Evolutionary conservation across 257 asterid species (phyloP).

Genomic region (Solanum peruvianum): DNA sequence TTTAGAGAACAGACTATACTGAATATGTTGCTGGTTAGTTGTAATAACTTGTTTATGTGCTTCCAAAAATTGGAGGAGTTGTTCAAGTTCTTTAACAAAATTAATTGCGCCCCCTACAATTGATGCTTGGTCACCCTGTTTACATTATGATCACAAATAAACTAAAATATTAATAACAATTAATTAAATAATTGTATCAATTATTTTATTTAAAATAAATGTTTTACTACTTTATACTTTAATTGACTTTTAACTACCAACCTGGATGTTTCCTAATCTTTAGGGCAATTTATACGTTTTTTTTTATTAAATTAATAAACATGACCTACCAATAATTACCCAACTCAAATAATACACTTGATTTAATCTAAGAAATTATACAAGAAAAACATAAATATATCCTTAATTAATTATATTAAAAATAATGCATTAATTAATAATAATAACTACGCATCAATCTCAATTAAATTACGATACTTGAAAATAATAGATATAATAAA

Average conservation of each 20-base stretch:
- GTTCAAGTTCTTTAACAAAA: conserved; percentile 59
- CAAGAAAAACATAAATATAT: background rate
- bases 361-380: background rate
- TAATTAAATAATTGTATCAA: background rate
- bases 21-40: background rate
- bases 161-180: background rate
- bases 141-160: background rate
- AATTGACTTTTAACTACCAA: background rate
- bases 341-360: background rate
- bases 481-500: background rate
- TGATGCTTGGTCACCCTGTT: conserved; percentile 74
- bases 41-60: conserved; percentile 6
- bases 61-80: conserved; percentile 40
- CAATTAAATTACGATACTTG: too few species aligned
- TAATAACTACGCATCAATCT: background rate
- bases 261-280: background rate
- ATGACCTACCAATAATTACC: background rate
- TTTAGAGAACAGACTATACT: background rate
- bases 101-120: conserved; percentile 63
- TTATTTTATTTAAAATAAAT: background rate
- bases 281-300: background rate
- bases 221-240: background rate
- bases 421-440: too few species aligned
- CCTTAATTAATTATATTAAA: background rate
- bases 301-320: background rate